These are phyloP conservation scores for Saccharomyces kudriavzevii DNA, from an alignment of 805 yeast species.

Conservation along the genomic window DNA sequence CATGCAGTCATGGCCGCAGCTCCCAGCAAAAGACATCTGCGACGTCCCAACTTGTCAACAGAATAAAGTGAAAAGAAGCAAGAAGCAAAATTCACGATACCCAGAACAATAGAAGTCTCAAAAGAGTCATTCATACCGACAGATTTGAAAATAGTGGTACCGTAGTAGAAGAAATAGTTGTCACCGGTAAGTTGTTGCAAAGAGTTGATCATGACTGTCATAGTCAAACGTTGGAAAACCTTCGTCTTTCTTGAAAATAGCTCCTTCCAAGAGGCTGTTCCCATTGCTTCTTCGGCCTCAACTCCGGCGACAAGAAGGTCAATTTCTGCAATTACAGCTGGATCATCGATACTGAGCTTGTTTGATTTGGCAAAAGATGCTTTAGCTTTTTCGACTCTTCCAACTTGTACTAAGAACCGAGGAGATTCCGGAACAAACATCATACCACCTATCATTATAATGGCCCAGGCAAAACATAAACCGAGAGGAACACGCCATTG, in stretches of 20 bases:
- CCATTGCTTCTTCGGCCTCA: conserved; percentile 50
- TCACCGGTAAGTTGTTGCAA: conserved; percentile 64
- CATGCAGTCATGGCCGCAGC: not conserved
- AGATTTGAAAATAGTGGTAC: conserved; percentile 52
- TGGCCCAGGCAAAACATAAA: conserved; percentile 41
- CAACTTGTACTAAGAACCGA: conserved; percentile 49
- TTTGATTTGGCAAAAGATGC: conserved; percentile 49
- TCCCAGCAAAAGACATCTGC: not conserved
- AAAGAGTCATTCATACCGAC: conserved; percentile 40
- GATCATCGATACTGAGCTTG: conserved; percentile 45
- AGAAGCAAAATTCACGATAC: not conserved
- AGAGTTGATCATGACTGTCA: conserved; percentile 51
- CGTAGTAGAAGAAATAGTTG: conserved; percentile 61
- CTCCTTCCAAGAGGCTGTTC: conserved; percentile 58
- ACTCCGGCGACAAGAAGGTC: conserved; percentile 52
- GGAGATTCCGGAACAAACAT: conserved; percentile 64
- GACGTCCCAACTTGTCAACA: not conserved
- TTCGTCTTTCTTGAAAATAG: conserved; percentile 60
- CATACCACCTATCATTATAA: conserved; percentile 31
- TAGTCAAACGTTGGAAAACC: conserved; percentile 38
- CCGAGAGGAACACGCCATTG: conserved; percentile 72
- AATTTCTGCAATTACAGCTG: conserved; percentile 48
- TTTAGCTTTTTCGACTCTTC: conserved; percentile 52
- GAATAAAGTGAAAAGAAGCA: not conserved
- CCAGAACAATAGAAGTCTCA: not conserved